Evolutionary conservation across 2,329 filamentous ascomycete genomes (phyloP).

Genomic region (Aspergillus tanneri): DNA sequence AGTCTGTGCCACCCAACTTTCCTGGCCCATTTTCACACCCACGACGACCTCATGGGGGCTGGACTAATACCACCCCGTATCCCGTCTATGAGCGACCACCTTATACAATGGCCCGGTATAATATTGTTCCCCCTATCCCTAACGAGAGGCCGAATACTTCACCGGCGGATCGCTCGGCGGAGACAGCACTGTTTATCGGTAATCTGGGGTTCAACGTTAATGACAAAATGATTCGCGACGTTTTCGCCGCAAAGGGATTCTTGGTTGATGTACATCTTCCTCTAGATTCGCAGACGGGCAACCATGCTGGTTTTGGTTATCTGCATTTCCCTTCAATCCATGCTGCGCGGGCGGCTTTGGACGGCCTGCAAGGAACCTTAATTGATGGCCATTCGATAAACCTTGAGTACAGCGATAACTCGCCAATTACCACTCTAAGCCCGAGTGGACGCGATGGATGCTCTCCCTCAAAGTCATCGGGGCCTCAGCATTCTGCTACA

Average conservation of each 20-base stretch:
- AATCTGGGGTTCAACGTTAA: slow-evolving; percentile 42
- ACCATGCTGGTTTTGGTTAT: slow-evolving; percentile 44
- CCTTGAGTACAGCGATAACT: slow-evolving; percentile 38
- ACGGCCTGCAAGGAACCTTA: slow-evolving; percentile 36
- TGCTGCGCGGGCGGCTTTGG: slow-evolving; percentile 37
- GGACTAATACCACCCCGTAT: no score
- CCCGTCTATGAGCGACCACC: neutral
- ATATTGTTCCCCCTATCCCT: neutral
- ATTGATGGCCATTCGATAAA: slow-evolving; percentile 44
- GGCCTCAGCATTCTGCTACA: slow-evolving; percentile 1
- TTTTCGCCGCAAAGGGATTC: slow-evolving; percentile 40
- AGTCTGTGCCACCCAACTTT: no score
- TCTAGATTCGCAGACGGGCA: slow-evolving; percentile 31
- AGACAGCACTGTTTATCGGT: slow-evolving; percentile 37
- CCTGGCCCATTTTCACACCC: no score
- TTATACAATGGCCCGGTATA: neutral
- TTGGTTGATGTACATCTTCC: slow-evolving; percentile 38
- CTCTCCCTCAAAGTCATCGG: no score
- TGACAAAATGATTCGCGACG: slow-evolving; percentile 35
- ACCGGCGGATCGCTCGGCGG: neutral
- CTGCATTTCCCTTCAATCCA: slow-evolving; percentile 36
- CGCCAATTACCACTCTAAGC: slow-evolving; percentile 20
- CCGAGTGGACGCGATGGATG: no score
- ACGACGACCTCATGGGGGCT: no score
- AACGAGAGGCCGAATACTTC: neutral